These are phyloP conservation scores for Sclerotinia minor DNA, from an alignment of 2,329 filamentous ascomycete genomes.

Conservation along the genomic window DNA sequence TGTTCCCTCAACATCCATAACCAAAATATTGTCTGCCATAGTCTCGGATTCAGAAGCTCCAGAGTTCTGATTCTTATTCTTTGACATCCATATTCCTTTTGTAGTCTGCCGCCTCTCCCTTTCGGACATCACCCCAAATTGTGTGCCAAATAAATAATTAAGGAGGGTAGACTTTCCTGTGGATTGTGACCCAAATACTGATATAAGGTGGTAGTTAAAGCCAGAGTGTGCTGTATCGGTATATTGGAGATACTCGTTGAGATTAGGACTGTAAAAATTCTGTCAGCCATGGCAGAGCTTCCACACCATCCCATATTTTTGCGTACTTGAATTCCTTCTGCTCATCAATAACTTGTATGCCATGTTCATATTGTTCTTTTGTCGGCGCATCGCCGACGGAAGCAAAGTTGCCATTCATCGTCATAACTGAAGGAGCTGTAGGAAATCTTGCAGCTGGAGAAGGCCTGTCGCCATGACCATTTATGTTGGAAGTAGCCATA, in stretches of 20 bases:
- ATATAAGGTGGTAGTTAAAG: constrained; percentile 99
- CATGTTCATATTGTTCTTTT: constrained; percentile 77
- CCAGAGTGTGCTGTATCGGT: constrained; percentile 82
- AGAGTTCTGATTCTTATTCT: constrained; percentile 72
- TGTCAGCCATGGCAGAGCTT: constrained; percentile 28
- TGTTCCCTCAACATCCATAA: constrained; percentile 99
- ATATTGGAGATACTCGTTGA: constrained; percentile 78
- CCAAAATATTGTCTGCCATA: constrained; percentile 97
- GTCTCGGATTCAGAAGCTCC: constrained; percentile 49
- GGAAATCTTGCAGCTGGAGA: constrained; percentile 38
- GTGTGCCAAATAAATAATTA: constrained; percentile 92
- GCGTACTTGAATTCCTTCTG: constrained; percentile 94
- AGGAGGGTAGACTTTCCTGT: constrained; percentile 97
- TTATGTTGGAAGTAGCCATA: constrained; percentile 36
- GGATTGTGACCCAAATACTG: constrained; percentile 97
- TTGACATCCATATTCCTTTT: constrained; percentile 99
- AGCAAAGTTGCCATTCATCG: constrained; percentile 81
- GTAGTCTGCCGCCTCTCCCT: constrained; percentile 92
- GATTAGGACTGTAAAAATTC: constrained; percentile 58
- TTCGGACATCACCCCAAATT: constrained; percentile 98
- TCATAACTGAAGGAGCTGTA: constrained; percentile 42
- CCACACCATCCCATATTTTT: constrained; percentile 11
- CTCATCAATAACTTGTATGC: constrained; percentile 95
- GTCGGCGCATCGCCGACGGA: constrained; percentile 65
- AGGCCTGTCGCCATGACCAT: constrained; percentile 36